Evolutionary conservation across 805 yeast species (phyloP), one percentile per base, ranked within the genome.

Genomic region (Saturnispora diversa): DNA sequence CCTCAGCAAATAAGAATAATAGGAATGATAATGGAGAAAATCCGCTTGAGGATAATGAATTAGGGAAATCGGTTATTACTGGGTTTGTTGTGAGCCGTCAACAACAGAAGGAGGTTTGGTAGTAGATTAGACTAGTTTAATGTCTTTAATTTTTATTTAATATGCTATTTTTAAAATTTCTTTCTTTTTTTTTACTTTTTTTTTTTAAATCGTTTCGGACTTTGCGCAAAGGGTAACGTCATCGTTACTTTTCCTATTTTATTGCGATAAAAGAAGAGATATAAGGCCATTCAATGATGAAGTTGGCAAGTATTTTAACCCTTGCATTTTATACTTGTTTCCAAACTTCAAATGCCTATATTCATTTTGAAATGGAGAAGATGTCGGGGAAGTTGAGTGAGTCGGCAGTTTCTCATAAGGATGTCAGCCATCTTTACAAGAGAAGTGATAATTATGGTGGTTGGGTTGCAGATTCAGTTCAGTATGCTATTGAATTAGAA

Each of bases 401-500:
- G 6, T 23, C 5, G 7, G 17, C 5, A 15, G 11, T 9, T 11
- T 30, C n/a, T 30, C 23, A 10, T 19, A 30, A 19, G 29, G 15
- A 23, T 34, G 23, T 28, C 28, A 34, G 37, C 37, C 37, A 34
- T 23, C 28, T 34, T 23, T 30, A 9, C 17, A 30, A 17, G 10
- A 34, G 28, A 34, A 23, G 12, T 16, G 15, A 34, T 15, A 13
- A 34, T 20, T 34, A 34, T 32, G 35, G 32, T 5, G 44, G 43
- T 17, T 15, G 37, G 6, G 22, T 21, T n/a, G 35, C 39, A 35
- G 59, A 65, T 39, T 47, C 50, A n/a, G 49, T 59, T 15, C 70
- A 68, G 44, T 71, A 69, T 46, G 57, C 70, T 1, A 68, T 68
- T 6, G 58, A 59, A 5, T 44, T 72, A 25, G 47, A 56, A 9